phyloP scores from a whole-genome alignment of 148 eudicot genomes.

The Talinum fruticosum region DNA sequence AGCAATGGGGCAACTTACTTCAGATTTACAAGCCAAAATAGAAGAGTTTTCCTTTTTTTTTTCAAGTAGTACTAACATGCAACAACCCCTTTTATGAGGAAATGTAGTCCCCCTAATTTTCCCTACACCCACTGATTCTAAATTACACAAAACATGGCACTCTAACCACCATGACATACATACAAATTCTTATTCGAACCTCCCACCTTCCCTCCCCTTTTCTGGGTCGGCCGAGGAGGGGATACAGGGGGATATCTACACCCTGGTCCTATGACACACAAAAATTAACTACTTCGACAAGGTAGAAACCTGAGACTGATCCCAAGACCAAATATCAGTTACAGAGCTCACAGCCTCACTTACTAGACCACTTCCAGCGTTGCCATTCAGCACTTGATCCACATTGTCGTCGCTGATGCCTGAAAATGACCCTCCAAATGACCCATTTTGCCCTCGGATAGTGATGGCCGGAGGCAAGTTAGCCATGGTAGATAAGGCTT shows the following conservation, averaged over 20 bases:
- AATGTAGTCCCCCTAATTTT: neutral
- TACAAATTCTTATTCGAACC: conserved; percentile 22
- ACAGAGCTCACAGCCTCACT: conserved; percentile 37
- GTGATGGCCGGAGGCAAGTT: conserved; percentile 44
- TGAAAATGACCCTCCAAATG: conserved; percentile 32
- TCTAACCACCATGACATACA: neutral
- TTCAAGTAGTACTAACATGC: neutral
- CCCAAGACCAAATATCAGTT: conserved; percentile 53
- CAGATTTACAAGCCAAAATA: neutral
- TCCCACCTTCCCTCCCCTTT: neutral
- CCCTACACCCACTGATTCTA: neutral
- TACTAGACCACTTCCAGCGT: conserved; percentile 26
- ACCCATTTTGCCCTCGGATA: conserved; percentile 42
- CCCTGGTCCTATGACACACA: conserved; percentile 9
- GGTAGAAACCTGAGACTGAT: conserved; percentile 30
- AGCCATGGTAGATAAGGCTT: conserved; percentile 28
- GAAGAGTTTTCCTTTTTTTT: neutral
- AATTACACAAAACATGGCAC: conserved; percentile 4
- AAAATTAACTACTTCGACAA: conserved; percentile 33
- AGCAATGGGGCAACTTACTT: too few relatives aligned
- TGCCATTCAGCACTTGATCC: conserved; percentile 33
- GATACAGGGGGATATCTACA: neutral
- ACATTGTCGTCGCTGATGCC: conserved; percentile 32
- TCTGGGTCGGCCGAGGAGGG: neutral
- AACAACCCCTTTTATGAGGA: neutral